Conservation (phyloP, 495 filamentous ascomycete species). For the Hyaloscypha hepaticicola region DNA sequence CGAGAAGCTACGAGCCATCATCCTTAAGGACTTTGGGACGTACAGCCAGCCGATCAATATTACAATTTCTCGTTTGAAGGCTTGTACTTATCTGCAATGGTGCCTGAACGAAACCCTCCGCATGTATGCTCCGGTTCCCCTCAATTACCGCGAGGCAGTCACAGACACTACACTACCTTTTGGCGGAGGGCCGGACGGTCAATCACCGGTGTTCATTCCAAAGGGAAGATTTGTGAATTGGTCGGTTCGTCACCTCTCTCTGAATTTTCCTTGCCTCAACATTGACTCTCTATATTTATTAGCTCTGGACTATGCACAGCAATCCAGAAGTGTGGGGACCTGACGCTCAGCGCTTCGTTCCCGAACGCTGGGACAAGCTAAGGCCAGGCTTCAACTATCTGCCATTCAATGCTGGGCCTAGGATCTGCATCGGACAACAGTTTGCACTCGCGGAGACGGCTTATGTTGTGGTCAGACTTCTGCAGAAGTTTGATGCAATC, state of each 20-base stretch:
- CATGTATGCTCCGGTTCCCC: slow-evolving; percentile 51
- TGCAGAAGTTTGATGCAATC: slow-evolving; percentile 64
- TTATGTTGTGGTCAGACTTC: slow-evolving; percentile 65
- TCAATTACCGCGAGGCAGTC: slow-evolving; percentile 56
- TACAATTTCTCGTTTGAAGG: slow-evolving; percentile 70
- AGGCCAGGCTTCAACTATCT: slow-evolving; percentile 59
- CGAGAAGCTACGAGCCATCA: slow-evolving; percentile 67
- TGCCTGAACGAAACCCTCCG: slow-evolving; percentile 48
- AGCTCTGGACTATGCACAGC: slow-evolving; percentile 51
- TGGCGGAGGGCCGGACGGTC: slow-evolving; percentile 70
- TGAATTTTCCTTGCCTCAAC: too few species aligned
- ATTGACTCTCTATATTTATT: too few species aligned
- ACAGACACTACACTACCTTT: slow-evolving; percentile 71
- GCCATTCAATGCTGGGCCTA: slow-evolving; percentile 57
- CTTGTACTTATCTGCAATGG: slow-evolving; percentile 45
- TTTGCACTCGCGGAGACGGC: slow-evolving; percentile 74
- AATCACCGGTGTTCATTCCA: slow-evolving; percentile 36
- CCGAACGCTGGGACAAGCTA: slow-evolving; percentile 53
- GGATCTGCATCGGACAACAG: slow-evolving; percentile 88
- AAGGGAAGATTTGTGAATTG: slow-evolving; percentile 46
- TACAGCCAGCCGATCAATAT: slow-evolving; percentile 55
- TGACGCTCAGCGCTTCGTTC: slow-evolving; percentile 50
- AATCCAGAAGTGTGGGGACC: slow-evolving; percentile 48
- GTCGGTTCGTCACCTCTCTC: slow-evolving; percentile 1
- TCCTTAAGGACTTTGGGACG: slow-evolving; percentile 59